Evolutionary conservation across 768 basidiomycete species (phyloP), one percentile per base, ranked within the genome.

Genomic region (Harrya chromipes): DNA sequence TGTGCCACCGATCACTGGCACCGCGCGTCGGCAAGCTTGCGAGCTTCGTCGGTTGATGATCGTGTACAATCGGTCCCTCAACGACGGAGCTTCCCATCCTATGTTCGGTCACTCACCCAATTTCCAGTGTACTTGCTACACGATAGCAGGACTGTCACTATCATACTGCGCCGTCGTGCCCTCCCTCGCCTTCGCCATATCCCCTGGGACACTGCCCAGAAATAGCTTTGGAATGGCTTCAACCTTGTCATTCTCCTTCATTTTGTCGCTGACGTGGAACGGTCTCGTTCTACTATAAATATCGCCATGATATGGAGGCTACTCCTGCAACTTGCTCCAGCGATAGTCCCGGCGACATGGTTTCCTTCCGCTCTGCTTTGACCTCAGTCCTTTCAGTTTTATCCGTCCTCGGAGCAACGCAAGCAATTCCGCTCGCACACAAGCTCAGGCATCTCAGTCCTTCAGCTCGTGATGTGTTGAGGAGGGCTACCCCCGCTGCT

Each of bases 401-500:
- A 4, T 52, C 52, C 24, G 23, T 49, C 20, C 24, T 67, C 10
- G 54, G 49, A 50, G 50, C 19, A 23, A 35, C 41, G 5, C 40
- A 49, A 37, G 60, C 53, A 16, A 11, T 53, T 45, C 62, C 65
- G 12, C 46, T 65, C 6, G 47, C 46, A 10, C 40, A 67, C 33
- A 65, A 50, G 34, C 55, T 67, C 42, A 43, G 34, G 13, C 21
- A 19, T 14, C 52, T 65, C 40, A 65, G 55, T 46, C 53, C 55
- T 7, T 43, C 60, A n/a, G 62, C 64, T 43, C 63, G 56, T 37
- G 55, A 58, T 27, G 16, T 65, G 17, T 21, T 64, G 50, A 51
- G 45, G 47, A 49, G 40, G 27, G 52, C 54, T 2, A 50, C 43
- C 1, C 72, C 75, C 0, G 72, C 73, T 20, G 71, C 80, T 4